Conservation (phyloP, 2,329 filamentous ascomycete genomes). For the Nemania sp. region DNA sequence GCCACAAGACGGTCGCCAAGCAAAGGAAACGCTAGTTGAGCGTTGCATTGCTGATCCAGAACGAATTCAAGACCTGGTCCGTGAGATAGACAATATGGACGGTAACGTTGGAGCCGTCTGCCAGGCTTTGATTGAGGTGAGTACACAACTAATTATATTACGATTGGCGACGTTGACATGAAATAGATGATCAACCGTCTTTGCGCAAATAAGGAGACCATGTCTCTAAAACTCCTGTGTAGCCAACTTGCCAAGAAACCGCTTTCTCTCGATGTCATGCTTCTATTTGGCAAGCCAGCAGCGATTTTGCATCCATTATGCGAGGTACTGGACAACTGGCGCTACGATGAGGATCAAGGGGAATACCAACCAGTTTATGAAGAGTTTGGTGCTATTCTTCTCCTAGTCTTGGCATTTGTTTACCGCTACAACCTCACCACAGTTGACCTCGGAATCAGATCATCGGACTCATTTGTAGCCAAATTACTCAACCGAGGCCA, state of each 20-base stretch:
- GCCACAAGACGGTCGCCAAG: conserved; percentile 78
- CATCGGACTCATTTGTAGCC: conserved; percentile 74
- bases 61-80: conserved; percentile 79
- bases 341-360: conserved; percentile 83
- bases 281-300: conserved; percentile 78
- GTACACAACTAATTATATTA: conserved; percentile 41
- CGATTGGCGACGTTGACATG: conserved; percentile 9
- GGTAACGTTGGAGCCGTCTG: conserved; percentile 91
- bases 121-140: conserved; percentile 78
- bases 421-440: conserved; percentile 77
- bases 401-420: conserved; percentile 79
- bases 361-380: conserved; percentile 90
- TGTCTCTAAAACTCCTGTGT: conserved; percentile 81
- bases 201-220: conserved; percentile 80
- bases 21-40: conserved; percentile 81
- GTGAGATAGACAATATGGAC: conserved; percentile 88
- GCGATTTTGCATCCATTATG: conserved; percentile 80
- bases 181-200: conserved; percentile 73
- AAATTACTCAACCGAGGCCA: conserved; percentile 73
- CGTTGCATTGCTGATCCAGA: conserved; percentile 83
- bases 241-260: conserved; percentile 79
- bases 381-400: conserved; percentile 82
- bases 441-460: conserved; percentile 71
- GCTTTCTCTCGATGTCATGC: conserved; percentile 77
- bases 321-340: conserved; percentile 81